phyloP scores from a whole-genome alignment of 345 rosid species.

The Fremontodendron californicum region DNA sequence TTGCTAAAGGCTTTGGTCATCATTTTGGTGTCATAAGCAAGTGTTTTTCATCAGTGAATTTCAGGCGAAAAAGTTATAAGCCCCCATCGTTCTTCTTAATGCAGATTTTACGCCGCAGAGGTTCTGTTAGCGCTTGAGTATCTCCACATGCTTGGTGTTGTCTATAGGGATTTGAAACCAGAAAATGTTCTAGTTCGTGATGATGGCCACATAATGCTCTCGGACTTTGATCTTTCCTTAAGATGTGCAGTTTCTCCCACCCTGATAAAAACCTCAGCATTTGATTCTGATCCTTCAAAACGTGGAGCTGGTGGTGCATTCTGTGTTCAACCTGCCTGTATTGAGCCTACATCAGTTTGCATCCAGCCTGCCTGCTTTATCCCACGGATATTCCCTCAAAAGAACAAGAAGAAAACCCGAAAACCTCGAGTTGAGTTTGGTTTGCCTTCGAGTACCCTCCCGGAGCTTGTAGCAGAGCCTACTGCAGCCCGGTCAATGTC shows the following conservation, averaged over 20 bases:
- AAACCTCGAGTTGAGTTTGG: constrained; percentile 54
- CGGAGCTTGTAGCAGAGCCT: constrained; percentile 93
- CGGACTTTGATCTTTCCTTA: constrained; percentile 94
- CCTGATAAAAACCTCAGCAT: constrained; percentile 52
- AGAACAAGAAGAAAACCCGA: constrained; percentile 67
- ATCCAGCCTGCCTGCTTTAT: constrained; percentile 86
- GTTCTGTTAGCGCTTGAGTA: constrained; percentile 92
- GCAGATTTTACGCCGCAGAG: constrained; percentile 96
- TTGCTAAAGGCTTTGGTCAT: neutral
- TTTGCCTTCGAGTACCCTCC: constrained; percentile 49
- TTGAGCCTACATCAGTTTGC: constrained; percentile 83
- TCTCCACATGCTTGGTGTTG: constrained; percentile 98
- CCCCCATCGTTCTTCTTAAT: constrained; percentile 1
- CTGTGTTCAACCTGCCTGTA: constrained; percentile 88
- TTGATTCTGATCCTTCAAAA: constrained; percentile 67
- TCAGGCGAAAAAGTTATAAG: neutral
- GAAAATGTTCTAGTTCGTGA: constrained; percentile 98
- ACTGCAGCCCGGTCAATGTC: constrained; percentile 96
- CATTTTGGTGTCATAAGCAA: neutral
- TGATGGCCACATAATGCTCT: constrained; percentile 98
- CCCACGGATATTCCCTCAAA: constrained; percentile 75
- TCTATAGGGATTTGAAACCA: constrained; percentile 97
- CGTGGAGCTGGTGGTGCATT: constrained; percentile 59
- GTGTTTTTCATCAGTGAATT: neutral
- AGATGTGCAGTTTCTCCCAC: constrained; percentile 93